Evolutionary conservation across 139 green algal genomes (phyloP).

Genomic region (Chlorella vulgaris): DNA sequence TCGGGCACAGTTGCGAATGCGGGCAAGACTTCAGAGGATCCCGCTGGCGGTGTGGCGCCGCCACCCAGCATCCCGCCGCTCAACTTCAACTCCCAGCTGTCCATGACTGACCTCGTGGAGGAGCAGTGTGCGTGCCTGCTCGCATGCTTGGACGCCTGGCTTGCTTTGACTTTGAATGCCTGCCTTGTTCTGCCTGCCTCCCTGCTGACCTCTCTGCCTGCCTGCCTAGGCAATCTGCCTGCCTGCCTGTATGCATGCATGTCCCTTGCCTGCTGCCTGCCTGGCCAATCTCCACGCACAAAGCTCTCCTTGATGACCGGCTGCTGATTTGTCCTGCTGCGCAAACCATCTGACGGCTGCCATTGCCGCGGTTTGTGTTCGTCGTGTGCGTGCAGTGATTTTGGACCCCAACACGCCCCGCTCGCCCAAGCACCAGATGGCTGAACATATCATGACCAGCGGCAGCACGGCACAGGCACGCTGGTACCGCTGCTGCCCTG

Average conservation of each 20-base stretch:
- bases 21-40: neutral
- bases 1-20: too few species aligned
- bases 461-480: conserved; percentile 5
- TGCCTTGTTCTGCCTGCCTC: too few species aligned
- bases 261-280: too few species aligned
- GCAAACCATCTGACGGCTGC: too few species aligned
- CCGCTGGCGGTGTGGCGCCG: neutral
- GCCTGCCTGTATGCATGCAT: too few species aligned
- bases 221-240: too few species aligned
- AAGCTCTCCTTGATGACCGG: too few species aligned
- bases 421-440: conserved; percentile 42
- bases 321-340: too few species aligned
- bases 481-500: too few species aligned
- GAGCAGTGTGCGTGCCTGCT: conserved; percentile 6
- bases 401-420: conserved; percentile 40
- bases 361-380: too few species aligned
- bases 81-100: neutral
- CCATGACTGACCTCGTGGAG: conserved; percentile 29
- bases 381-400: conserved; percentile 1
- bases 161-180: neutral
- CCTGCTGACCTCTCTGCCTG: too few species aligned
- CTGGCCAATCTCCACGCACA: too few species aligned
- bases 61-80: neutral
- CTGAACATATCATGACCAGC: conserved; percentile 20
- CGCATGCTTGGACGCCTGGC: neutral